Evolutionary conservation across 2,329 filamentous ascomycete species (phyloP), one percentile per base, ranked within the genome.

Genomic region (Cercospora citrullina): DNA sequence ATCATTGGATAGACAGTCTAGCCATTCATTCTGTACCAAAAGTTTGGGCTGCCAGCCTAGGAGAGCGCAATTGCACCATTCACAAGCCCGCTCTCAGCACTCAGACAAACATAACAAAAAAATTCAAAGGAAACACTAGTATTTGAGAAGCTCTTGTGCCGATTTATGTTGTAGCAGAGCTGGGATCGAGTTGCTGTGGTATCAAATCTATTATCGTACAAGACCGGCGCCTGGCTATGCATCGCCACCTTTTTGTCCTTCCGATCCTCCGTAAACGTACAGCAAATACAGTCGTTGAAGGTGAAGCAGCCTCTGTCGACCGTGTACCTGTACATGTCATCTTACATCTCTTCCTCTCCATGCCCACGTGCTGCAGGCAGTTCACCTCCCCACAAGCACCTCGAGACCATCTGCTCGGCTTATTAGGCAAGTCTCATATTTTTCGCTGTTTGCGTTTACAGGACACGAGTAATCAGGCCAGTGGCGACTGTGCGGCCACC

Each of bases 401-500:
- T 30, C 26, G 18, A 21, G 39, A 33, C 55, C 28, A 21, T 18
- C 30, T 36, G 31, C 28, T 36, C 18, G 28, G 28, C 18, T 59
- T 28, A 36, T 36, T 23, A n/a, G 1, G 28, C 30, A 36, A 16
- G 14, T 55, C 26, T 21, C 30, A 10, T 18, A n/a, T 7, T 2
- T 58, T 2, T 14, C 14, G 2, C n/a, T 59, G 21, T 21, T 59
- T 21, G 78, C 58, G 21, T 21, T 59, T 36, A 78, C 58, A 81
- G 61, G 31, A 81, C 73, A 33, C 79, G 72, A 53, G 79, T 81
- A 59, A 80, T 77, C 68, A 81, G 68, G 62, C 79, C 79, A 60
- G 79, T 81, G 36, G 79, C 79, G 64, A 81, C 79, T 42, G 77
- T 81, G 66, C 92, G 89, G 77, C 94, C 94, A 85, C 95, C 95